A percentile compares a stretch with the other conserved stretches of the same genome.
phyloP scores from a whole-genome alignment of 441 rosid genomes.

The Populus hybrid region DNA sequence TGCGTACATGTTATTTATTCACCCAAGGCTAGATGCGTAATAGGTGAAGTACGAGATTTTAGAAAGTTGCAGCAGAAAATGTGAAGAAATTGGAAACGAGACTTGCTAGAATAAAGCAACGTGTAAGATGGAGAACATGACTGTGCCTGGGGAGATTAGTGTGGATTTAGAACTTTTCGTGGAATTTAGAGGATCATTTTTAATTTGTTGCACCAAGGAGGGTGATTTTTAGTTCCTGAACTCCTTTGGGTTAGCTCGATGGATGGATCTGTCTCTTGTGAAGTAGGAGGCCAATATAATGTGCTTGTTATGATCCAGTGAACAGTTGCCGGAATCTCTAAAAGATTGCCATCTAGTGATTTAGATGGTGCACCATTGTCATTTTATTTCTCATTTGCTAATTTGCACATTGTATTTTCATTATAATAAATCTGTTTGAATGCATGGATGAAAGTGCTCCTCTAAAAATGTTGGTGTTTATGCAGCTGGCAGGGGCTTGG shows the following conservation, averaged over 20 bases:
- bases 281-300: background rate
- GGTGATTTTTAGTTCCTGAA: background rate
- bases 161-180: background rate
- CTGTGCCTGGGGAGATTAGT: background rate
- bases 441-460: constrained; percentile 4
- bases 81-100: background rate
- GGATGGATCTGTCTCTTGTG: background rate
- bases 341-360: background rate
- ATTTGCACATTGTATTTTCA: background rate
- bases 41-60: background rate
- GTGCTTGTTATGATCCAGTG: background rate
- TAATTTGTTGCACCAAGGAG: background rate
- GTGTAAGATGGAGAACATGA: background rate
- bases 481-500: constrained; percentile 97
- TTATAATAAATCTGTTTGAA: background rate
- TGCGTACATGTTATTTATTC: background rate
- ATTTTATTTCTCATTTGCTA: background rate
- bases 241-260: background rate
- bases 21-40: background rate
- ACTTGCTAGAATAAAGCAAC: background rate
- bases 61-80: constrained; percentile 3
- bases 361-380: background rate
- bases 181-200: background rate
- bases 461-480: constrained; percentile 20
- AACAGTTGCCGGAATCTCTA: background rate